Conservation (phyloP, 2,329 filamentous ascomycete species). For the Tolypocladium album region DNA sequence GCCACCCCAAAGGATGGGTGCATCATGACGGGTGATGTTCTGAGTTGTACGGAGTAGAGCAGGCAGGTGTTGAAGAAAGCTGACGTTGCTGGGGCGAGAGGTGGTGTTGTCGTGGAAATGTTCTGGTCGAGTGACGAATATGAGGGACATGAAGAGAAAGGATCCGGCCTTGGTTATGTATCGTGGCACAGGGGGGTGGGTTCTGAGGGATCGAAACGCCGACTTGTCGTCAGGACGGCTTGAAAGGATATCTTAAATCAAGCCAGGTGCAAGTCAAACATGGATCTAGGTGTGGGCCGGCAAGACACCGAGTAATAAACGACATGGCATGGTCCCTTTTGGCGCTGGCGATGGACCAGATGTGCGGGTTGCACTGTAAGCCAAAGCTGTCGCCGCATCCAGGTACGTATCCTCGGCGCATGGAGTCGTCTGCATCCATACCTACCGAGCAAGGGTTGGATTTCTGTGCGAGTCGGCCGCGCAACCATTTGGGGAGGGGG, state of each 20-base stretch:
- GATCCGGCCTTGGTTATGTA: conserved; percentile 19
- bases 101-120: neutral
- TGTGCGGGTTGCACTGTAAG: conserved; percentile 22
- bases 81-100: neutral
- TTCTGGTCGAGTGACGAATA: neutral
- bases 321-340: conserved; percentile 8
- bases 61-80: neutral
- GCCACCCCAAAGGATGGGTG: conserved; percentile 15
- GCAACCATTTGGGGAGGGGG: neutral
- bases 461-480: conserved; percentile 5
- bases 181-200: conserved; percentile 9
- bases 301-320: conserved; percentile 16
- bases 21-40: conserved; percentile 14
- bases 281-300: conserved; percentile 26
- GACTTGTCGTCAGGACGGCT: conserved; percentile 15
- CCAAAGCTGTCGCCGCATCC: conserved; percentile 9
- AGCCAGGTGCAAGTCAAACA: conserved; percentile 17
- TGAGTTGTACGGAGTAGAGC: neutral
- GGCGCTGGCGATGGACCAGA: conserved; percentile 13
- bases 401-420: conserved; percentile 1
- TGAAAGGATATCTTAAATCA: conserved; percentile 21
- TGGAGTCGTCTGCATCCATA: neutral
- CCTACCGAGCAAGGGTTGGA: conserved; percentile 5
- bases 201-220: conserved; percentile 20
- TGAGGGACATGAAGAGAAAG: conserved; percentile 6